Conservation (phyloP, 306 rosid species). For the Luffa aegyptiaca region DNA sequence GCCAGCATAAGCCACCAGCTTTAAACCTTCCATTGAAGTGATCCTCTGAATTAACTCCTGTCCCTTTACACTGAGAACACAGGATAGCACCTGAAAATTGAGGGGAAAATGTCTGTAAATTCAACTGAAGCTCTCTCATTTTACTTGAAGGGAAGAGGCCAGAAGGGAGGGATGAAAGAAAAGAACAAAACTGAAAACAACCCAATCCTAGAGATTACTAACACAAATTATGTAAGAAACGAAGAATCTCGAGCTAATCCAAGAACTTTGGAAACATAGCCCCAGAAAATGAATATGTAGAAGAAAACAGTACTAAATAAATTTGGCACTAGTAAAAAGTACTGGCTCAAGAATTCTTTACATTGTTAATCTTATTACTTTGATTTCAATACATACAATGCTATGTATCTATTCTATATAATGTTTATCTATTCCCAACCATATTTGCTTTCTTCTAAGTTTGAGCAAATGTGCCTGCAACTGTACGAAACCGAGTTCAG, state of each 20-base stretch:
- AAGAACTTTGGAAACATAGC: background rate
- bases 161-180: background rate
- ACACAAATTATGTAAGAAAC: background rate
- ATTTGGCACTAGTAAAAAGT: background rate
- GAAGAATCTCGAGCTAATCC: background rate
- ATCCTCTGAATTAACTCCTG: slow-evolving; percentile 77
- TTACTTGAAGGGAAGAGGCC: background rate
- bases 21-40: slow-evolving; percentile 90
- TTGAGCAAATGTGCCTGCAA: background rate
- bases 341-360: background rate
- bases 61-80: slow-evolving; percentile 75
- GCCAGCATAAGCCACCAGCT: slow-evolving; percentile 93
- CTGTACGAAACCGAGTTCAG: background rate
- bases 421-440: background rate
- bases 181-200: background rate
- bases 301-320: background rate
- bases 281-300: background rate
- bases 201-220: background rate
- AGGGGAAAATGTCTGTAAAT: background rate
- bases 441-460: background rate
- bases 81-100: slow-evolving; percentile 45
- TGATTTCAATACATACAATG: background rate
- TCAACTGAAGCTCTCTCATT: slow-evolving; percentile 7
- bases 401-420: background rate
- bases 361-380: background rate